phyloP scores from a whole-genome alignment of 768 basidiomycete genomes.

The Rhodotorula taiwanensis region DNA sequence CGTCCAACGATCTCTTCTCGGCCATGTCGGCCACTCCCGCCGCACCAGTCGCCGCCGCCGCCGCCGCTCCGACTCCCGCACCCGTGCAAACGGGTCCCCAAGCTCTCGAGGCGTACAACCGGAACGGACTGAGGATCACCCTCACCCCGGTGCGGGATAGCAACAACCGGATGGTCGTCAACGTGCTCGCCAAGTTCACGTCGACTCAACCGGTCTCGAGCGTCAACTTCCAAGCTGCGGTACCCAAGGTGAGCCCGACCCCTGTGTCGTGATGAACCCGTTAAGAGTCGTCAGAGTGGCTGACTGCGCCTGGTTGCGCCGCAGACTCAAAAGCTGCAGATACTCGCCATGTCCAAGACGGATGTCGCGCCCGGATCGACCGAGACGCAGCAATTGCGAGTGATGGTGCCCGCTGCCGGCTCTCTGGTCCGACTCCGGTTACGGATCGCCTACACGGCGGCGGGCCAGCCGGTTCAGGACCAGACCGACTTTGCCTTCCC shows the following conservation, averaged over 20 bases:
- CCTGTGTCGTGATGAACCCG: neutral
- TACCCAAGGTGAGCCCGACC: constrained; percentile 65
- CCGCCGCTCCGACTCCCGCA: constrained; percentile 6
- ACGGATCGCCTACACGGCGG: constrained; percentile 69
- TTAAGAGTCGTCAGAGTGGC: neutral
- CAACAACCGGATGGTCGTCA: constrained; percentile 76
- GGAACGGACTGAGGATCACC: constrained; percentile 80
- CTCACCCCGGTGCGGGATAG: constrained; percentile 78
- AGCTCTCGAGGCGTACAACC: constrained; percentile 73
- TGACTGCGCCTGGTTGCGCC: too few species aligned
- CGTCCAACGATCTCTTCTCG: constrained; percentile 39
- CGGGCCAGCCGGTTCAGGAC: constrained; percentile 69
- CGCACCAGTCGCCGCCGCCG: constrained; percentile 40
- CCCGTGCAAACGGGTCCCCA: constrained; percentile 43
- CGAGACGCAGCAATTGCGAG: constrained; percentile 93
- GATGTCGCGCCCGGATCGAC: constrained; percentile 66
- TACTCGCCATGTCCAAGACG: constrained; percentile 91
- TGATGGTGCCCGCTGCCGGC: constrained; percentile 56
- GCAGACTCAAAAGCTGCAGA: constrained; percentile 92
- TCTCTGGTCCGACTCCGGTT: constrained; percentile 75
- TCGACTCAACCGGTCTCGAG: constrained; percentile 58
- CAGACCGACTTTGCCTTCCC: constrained; percentile 75
- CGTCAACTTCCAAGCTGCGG: constrained; percentile 92
- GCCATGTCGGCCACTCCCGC: constrained; percentile 38
- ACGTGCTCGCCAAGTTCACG: constrained; percentile 83